Base-by-base conservation (phyloP, 805 yeast species). In the Wickerhamomyces sydowiorum region DNA sequence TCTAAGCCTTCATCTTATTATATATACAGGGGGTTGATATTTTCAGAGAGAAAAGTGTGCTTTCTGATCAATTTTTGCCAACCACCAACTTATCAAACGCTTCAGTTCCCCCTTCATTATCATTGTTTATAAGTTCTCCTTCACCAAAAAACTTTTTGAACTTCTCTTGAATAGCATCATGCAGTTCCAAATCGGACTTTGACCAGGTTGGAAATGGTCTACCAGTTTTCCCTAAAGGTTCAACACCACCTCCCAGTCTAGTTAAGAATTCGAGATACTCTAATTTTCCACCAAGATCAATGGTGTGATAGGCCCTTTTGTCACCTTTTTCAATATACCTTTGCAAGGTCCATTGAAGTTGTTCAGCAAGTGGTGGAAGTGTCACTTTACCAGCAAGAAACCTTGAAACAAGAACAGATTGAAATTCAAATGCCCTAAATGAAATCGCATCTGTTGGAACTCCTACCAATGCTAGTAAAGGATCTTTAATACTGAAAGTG, bases 351-450 rank as follows among this genome's bases (percentile, higher is more conserved):
- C 72, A 66, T 15, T 44, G 28, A 7, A 48, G 35, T 42, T 64
- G 69, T 17, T 59, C 64, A 34, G 52, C 41, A 7, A 43, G 24
- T 3, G 60, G 33, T 4, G 72, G 72, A 5, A 66, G 44, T 4
- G 46, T 33, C 2, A 57, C 51, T 42, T 62, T 54, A 6, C 65
- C 67, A 1, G 64, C 50, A 30, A 60, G 53, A 34, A 57, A 58
- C 24, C 70, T 46, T 2, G 71, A 53, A 1, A 64, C 56, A 19
- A 56, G 38, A 3, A 57, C 58, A 3, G 65, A 62, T 44, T 65
- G 69, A 52, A 57, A 62, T 40, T 65, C 68, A 45, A 56, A 65
- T 10, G 53, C 60, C 33, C 59, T 51, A 45, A 61, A 62, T 2
- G 65, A 54, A n/a, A 62, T 48, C 3, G 62, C 66, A 12, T 60